phyloP scores from a whole-genome alignment of 192 early-diverging fungal genomes.

The Coemansia sp. region DNA sequence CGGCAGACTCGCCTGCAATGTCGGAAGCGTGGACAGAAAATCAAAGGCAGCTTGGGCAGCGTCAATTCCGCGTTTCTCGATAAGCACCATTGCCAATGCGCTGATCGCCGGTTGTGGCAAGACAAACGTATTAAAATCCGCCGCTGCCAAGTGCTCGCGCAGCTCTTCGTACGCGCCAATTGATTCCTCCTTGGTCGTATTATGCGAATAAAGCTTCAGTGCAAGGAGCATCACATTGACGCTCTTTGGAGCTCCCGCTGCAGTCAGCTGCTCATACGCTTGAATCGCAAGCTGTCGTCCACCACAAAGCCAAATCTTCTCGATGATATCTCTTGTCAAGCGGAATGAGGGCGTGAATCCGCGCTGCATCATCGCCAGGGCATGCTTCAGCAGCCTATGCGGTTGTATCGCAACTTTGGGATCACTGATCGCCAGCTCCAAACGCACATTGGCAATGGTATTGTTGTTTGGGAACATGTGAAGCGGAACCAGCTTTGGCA shows the following conservation, averaged over 20 bases:
- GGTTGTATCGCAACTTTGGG: neutral
- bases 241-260: slow-evolving; percentile 20
- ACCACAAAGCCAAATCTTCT: slow-evolving; percentile 17
- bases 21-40: slow-evolving; percentile 24
- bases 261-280: slow-evolving; percentile 16
- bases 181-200: neutral
- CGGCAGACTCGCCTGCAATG: slow-evolving; percentile 18
- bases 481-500: slow-evolving; percentile 9
- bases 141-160: slow-evolving; percentile 4
- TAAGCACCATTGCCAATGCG: slow-evolving; percentile 11
- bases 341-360: slow-evolving; percentile 33
- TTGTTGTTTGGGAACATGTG: slow-evolving; percentile 32
- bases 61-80: slow-evolving; percentile 20
- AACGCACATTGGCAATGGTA: slow-evolving; percentile 23
- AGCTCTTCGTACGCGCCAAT: slow-evolving; percentile 23
- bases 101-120: slow-evolving; percentile 5
- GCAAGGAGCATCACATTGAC: slow-evolving; percentile 13
- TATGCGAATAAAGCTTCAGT: slow-evolving; percentile 14
- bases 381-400: slow-evolving; percentile 1
- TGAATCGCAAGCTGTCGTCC: slow-evolving; percentile 18
- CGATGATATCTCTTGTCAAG: slow-evolving; percentile 7
- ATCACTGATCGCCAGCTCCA: slow-evolving; percentile 18
- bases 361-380: slow-evolving; percentile 12
- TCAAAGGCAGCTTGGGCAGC: slow-evolving; percentile 25
- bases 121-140: slow-evolving; percentile 15